These are phyloP conservation scores for Globisporangium abappressorium DNA, from an alignment of 352 stramenopile species.

Conservation along the genomic window DNA sequence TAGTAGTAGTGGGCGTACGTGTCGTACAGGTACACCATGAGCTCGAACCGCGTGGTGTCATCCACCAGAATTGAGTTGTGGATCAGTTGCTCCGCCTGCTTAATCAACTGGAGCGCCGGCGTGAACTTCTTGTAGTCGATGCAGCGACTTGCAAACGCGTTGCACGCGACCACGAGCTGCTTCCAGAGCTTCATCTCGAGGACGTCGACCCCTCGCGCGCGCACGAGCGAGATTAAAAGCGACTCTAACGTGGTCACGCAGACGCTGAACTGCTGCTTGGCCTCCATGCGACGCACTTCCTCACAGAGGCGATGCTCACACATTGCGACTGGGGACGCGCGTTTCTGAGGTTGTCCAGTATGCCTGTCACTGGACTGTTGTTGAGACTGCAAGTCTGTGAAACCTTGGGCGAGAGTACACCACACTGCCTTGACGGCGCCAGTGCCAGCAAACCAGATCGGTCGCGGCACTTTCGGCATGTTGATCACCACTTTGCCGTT, in stretches of 20 bases:
- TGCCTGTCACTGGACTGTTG: neutral
- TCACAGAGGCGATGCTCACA: slow-evolving; percentile 69
- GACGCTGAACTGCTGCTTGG: slow-evolving; percentile 70
- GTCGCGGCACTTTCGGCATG: slow-evolving; percentile 71
- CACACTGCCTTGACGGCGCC: slow-evolving; percentile 81
- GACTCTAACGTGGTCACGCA: slow-evolving; percentile 81
- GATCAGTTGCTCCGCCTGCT: slow-evolving; percentile 74
- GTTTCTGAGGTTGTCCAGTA: neutral
- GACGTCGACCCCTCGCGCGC: slow-evolving; percentile 44
- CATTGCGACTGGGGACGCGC: slow-evolving; percentile 19
- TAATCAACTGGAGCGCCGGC: slow-evolving; percentile 77
- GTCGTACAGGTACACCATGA: slow-evolving; percentile 83
- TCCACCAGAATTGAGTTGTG: slow-evolving; percentile 70
- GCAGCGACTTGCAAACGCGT: slow-evolving; percentile 82
- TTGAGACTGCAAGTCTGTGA: slow-evolving; percentile 24
- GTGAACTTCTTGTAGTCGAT: slow-evolving; percentile 84
- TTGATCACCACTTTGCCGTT: slow-evolving; percentile 76
- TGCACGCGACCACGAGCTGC: slow-evolving; percentile 89
- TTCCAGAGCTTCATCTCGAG: slow-evolving; percentile 82
- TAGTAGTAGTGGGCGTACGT: slow-evolving; percentile 92
- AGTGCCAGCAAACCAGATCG: slow-evolving; percentile 85
- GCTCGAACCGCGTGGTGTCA: slow-evolving; percentile 46
- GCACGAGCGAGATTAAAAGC: slow-evolving; percentile 67
- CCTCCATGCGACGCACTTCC: slow-evolving; percentile 78
- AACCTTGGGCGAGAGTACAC: slow-evolving; percentile 64